A percentile compares a stretch with the other conserved stretches of the same genome.
Evolutionary conservation across 306 rosid genomes (phyloP).

Genomic region (Vicia faba): DNA sequence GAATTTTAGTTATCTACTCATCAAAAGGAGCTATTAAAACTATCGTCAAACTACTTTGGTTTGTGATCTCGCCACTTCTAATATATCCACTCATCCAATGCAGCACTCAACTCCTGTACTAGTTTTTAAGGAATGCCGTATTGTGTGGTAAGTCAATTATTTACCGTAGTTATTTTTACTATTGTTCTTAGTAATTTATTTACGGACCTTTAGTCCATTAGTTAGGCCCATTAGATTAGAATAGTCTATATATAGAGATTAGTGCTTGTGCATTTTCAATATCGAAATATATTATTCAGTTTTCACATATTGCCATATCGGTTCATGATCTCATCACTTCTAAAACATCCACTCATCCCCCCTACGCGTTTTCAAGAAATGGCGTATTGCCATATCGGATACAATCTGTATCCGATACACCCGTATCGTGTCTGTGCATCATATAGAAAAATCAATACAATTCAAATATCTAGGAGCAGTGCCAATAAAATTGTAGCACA

Average conservation of each 20-base stretch:
- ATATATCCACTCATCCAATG: background rate
- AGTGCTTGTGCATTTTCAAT: too few relatives aligned
- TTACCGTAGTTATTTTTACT: too few relatives aligned
- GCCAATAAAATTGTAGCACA: constrained; percentile 20
- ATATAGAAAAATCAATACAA: background rate
- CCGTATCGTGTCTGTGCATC: background rate
- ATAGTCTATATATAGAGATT: too few relatives aligned
- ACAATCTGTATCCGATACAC: background rate
- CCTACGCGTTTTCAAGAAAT: background rate
- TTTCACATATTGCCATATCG: too few relatives aligned
- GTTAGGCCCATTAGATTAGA: too few relatives aligned
- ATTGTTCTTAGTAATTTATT: too few relatives aligned
- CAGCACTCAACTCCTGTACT: background rate
- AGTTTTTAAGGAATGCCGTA: background rate
- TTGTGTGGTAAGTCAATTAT: background rate
- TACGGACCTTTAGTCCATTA: too few relatives aligned
- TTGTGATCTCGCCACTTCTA: constrained; percentile 12
- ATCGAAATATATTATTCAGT: too few relatives aligned
- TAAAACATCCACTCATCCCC: background rate
- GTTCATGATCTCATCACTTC: too few relatives aligned
- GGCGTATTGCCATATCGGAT: background rate
- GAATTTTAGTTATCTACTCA: background rate
- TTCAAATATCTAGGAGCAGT: background rate
- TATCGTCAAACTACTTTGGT: background rate
- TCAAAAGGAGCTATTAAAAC: constrained; percentile 9